Base-by-base conservation (phyloP, 306 rosid species). In the Carpinus fangiana region DNA sequence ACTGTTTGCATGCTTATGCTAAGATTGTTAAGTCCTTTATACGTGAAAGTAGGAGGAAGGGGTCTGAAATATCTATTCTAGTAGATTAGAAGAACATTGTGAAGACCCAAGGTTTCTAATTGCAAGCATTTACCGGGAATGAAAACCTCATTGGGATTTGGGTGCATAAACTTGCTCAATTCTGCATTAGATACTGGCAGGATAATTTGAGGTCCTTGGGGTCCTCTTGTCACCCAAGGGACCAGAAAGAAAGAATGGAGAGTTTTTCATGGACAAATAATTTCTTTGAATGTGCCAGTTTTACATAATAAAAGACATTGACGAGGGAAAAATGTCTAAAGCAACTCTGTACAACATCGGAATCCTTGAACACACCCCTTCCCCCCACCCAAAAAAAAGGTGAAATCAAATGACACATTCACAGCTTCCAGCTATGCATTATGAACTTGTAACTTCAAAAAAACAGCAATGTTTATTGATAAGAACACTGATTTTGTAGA, bases 241-340 rank as follows among this genome's bases (percentile, higher is more conserved):
- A 60, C 36, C 36, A 60, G 7, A 60, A 60, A 26, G 66, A 60
- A 20, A 56, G 28, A 56, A 56, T 6, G 28, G 20, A 20, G 23
- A 20, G 28, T 56, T 56, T 28, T 56, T 17, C 28, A 56, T 56
- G 62, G 62, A n/a, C 62, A 52, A 28, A 56, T 2, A 56, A 56
- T 18, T 56, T 56, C 26, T 56, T 56, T 56, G 62, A 20, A 20
- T 56, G 62, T 56, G 62, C 62, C 38, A 59, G 66, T 64, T 64
- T 73, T 65, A 72, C 31, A 52, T 31, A 43, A 31, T 21, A 14
- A 45, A 65, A 73, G 36, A 28, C 9, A 18, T 56, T 56, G 20
- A 56, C 61, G 20, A 18, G 11, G 60, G 61, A n/a, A 56, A 53
- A 56, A 56, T 18, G 12, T 56, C 61, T 3, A 56, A 56, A 56